Evolutionary conservation across 345 rosid species (phyloP).

Genomic region (Eucalyptus grandis): DNA sequence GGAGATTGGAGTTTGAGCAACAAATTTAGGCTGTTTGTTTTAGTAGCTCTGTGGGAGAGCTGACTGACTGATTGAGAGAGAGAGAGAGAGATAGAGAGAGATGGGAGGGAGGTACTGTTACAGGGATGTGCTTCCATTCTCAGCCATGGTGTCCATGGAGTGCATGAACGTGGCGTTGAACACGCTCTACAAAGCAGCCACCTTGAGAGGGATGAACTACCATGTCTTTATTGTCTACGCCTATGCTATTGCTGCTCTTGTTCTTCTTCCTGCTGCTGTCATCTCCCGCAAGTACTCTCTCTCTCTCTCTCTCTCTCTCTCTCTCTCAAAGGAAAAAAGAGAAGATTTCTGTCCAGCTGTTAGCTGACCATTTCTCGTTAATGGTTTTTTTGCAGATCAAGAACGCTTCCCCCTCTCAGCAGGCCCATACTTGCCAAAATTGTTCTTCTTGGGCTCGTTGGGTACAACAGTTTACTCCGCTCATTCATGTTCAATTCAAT

Average conservation of each 20-base stretch:
- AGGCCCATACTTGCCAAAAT: slow-evolving; percentile 52
- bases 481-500: not conserved
- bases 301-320: not conserved
- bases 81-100: not conserved
- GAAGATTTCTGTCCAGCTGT: not conserved
- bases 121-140: slow-evolving; percentile 52
- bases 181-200: slow-evolving; percentile 87
- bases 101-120: slow-evolving; percentile 15
- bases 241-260: slow-evolving; percentile 72
- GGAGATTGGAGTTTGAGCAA: not conserved
- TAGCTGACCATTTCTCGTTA: slow-evolving; percentile 3
- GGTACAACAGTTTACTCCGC: slow-evolving; percentile 21
- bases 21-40: not conserved
- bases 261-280: slow-evolving; percentile 79
- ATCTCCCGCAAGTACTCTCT: slow-evolving; percentile 45
- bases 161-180: slow-evolving; percentile 56
- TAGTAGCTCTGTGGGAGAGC: not conserved
- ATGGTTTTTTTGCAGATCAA: slow-evolving; percentile 38
- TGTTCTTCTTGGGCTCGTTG: slow-evolving; percentile 70
- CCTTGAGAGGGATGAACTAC: slow-evolving; percentile 63
- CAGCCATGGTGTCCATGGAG: slow-evolving; percentile 64
- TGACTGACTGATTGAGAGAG: not conserved
- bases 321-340: not conserved
- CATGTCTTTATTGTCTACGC: slow-evolving; percentile 71
- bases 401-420: slow-evolving; percentile 61